Evolutionary conservation across 345 rosid genomes (phyloP).

Genomic region (Moricandia moricandioides): DNA sequence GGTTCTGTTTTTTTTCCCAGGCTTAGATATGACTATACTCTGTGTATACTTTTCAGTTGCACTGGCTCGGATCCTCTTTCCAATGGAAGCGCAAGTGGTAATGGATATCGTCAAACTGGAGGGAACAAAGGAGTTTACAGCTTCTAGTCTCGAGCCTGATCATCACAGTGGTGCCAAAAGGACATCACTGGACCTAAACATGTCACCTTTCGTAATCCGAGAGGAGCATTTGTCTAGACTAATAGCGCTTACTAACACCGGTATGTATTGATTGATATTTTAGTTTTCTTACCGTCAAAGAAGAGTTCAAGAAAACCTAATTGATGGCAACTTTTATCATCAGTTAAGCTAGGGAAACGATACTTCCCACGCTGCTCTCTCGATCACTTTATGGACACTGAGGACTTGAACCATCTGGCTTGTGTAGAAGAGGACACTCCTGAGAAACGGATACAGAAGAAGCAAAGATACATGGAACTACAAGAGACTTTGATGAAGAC

Average conservation of each 20-base stretch:
- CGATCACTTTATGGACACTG: slow-evolving; percentile 68
- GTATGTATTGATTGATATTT: slow-evolving; percentile 49
- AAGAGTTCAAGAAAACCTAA: not conserved
- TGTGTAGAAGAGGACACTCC: slow-evolving; percentile 48
- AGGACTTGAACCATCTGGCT: slow-evolving; percentile 58
- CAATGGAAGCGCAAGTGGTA: slow-evolving; percentile 70
- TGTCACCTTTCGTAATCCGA: slow-evolving; percentile 57
- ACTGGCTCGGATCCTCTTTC: slow-evolving; percentile 73
- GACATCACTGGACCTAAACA: slow-evolving; percentile 58
- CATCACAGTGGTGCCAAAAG: slow-evolving; percentile 39
- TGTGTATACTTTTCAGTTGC: slow-evolving; percentile 53
- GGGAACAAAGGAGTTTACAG: slow-evolving; percentile 61
- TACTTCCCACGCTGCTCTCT: slow-evolving; percentile 83
- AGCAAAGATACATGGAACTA: slow-evolving; percentile 55
- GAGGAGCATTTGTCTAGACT: slow-evolving; percentile 70
- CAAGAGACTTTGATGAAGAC: slow-evolving; percentile 59
- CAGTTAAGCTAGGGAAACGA: slow-evolving; percentile 75
- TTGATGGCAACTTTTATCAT: not conserved
- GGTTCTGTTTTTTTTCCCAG: too few species aligned
- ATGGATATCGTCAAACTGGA: slow-evolving; percentile 65
- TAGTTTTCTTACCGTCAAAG: not conserved
- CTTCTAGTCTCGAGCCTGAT: slow-evolving; percentile 40
- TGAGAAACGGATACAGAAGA: slow-evolving; percentile 53
- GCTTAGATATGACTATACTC: not conserved
- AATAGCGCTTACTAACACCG: slow-evolving; percentile 65